Percentiles rank a stretch among this genome's conserved stretches.
phyloP scores from a whole-genome alignment of 1,284 basidiomycete species.

The Ceratobasidium sp. region DNA sequence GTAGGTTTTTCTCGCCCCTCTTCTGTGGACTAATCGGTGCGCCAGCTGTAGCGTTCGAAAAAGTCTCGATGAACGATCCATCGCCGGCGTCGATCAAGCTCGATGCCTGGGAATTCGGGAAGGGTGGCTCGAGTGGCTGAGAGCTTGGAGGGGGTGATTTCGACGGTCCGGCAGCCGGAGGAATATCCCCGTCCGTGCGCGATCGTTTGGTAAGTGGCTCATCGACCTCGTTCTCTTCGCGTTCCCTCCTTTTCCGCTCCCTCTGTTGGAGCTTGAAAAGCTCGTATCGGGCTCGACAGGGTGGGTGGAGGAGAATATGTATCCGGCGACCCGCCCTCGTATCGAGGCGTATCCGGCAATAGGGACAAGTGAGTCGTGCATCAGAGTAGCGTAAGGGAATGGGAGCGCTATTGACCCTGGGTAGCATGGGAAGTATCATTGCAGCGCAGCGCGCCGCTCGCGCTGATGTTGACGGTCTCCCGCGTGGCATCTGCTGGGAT shows the following conservation, averaged over 20 bases:
- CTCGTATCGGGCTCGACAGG: background rate
- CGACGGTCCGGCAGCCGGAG: background rate
- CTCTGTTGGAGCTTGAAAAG: too few species aligned
- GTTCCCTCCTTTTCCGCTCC: background rate
- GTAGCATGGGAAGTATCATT: background rate
- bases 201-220: background rate
- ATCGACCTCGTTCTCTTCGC: background rate
- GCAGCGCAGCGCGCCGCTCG: background rate
- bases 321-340: background rate
- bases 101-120: background rate
- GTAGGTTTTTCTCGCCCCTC: background rate
- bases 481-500: background rate
- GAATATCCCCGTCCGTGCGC: background rate
- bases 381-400: background rate
- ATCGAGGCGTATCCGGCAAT: background rate
- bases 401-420: background rate
- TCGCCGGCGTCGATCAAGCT: background rate
- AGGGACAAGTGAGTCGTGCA: background rate
- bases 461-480: background rate
- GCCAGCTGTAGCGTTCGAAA: constrained; percentile 11
- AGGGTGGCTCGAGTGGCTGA: background rate
- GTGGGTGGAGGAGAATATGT: background rate
- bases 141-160: background rate
- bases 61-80: constrained; percentile 21
- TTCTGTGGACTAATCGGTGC: constrained; percentile 7